Base-by-base conservation (phyloP, 768 basidiomycete species). In the Galerina sulciceps region DNA sequence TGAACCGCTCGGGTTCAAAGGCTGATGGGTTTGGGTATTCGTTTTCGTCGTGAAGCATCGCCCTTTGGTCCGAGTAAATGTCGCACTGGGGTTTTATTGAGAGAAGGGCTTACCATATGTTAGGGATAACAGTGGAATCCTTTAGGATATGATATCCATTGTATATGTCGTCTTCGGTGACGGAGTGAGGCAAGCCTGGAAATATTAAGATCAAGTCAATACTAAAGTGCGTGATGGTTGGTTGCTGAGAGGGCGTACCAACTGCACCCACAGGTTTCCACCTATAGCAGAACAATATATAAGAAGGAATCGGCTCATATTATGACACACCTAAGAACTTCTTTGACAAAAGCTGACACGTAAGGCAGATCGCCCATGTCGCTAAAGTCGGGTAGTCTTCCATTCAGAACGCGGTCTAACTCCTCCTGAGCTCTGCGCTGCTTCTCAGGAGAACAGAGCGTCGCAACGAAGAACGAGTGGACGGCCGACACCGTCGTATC, bases 1-100 rank as follows among this genome's bases (percentile, higher is more conserved):
- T 50, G 22, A 60, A 60, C 10, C 59, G 46, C n/a, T 55, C 59
- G 20, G 59, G 59, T n/a, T 26, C 45, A 23, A 60, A 60, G 9
- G 20, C 55, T 10, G 38, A 51, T 0, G 59, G 59, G 6, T 60
- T 48, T 4, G 53, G 53, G 14, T 55, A 60, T n/a, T 49, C 23
- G 18, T 46, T 6, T 20, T 55, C 48, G 48, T 60, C 26, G 10
- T 60, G 53, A 11, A 60, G 53, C 53, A 60, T 54, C 4, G 59
- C 46, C 59, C 59, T 60, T 31, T 31, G 4, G 26, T 31, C 4
- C 2, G 8, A 31, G 20, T 5, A 41, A 23, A 17, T 15, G 23
- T n/a, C 35, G n/a, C n/a, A n/a, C n/a, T n/a, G n/a, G n/a, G n/a
- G n/a, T 31, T 31, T 31, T 31, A 31, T 1, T 31, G 26, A 0